phyloP scores from a whole-genome alignment of 1,284 basidiomycete genomes.

The Pseudozyma sp. region DNA sequence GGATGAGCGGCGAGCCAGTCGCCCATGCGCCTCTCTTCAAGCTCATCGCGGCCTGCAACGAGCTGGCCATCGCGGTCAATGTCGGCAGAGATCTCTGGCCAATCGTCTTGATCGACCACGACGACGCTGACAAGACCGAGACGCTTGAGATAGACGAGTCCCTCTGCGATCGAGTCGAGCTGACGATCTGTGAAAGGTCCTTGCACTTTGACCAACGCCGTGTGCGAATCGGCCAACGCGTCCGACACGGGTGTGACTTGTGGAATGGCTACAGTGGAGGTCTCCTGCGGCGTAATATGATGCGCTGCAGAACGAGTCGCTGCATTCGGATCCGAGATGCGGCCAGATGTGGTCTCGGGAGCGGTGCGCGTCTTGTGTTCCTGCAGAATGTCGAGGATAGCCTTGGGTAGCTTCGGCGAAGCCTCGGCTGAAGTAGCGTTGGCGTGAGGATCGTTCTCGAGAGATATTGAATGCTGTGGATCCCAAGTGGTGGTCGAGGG shows the following conservation, averaged over 20 bases:
- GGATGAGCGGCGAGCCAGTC: conserved; percentile 56
- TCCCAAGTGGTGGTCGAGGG: conserved; percentile 49
- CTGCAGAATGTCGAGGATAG: conserved; percentile 38
- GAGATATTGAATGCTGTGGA: conserved; percentile 32
- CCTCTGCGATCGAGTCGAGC: conserved; percentile 90
- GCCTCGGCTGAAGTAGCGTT: not conserved
- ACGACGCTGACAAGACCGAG: conserved; percentile 94
- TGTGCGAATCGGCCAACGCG: conserved; percentile 71
- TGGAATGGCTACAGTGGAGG: conserved; percentile 60
- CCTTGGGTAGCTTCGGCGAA: conserved; percentile 27
- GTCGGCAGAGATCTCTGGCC: conserved; percentile 70
- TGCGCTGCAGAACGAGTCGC: conserved; percentile 41
- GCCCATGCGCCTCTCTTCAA: conserved; percentile 46
- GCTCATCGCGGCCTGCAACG: conserved; percentile 44
- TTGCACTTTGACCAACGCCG: conserved; percentile 95
- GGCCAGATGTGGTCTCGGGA: conserved; percentile 44
- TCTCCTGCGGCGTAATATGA: conserved; percentile 66
- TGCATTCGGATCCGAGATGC: conserved; percentile 55
- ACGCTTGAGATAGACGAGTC: conserved; percentile 93
- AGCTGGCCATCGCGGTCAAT: conserved; percentile 50
- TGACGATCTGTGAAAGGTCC: conserved; percentile 96
- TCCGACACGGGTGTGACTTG: conserved; percentile 39
- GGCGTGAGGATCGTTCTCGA: conserved; percentile 24
- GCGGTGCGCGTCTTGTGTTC: conserved; percentile 24
- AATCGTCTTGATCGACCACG: conserved; percentile 88